phyloP scores from a whole-genome alignment of 2,329 filamentous ascomycete genomes.

The Cladophialophora immunda region DNA sequence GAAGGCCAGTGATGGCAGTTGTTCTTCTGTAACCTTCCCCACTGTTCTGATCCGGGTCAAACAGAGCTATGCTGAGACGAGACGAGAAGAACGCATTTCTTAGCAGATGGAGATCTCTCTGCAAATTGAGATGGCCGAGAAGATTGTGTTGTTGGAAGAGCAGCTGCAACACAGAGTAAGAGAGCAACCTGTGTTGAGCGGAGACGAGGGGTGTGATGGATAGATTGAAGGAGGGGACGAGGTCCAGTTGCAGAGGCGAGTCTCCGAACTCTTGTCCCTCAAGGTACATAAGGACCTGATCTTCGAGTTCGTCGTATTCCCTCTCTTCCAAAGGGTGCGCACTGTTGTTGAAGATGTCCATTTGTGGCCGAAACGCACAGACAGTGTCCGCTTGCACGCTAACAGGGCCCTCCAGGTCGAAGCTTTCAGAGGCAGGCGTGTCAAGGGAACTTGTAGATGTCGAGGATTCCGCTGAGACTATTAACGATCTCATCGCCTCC shows the following conservation, averaged over 20 bases:
- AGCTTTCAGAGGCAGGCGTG: conserved; percentile 16
- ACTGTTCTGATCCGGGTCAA: conserved; percentile 81
- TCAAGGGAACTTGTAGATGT: conserved; percentile 9
- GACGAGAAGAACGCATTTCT: conserved; percentile 85
- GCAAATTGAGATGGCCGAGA: conserved; percentile 74
- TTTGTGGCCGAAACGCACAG: conserved; percentile 24
- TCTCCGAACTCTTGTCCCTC: conserved; percentile 11
- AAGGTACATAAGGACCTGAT: conserved; percentile 24
- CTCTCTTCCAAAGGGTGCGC: not conserved
- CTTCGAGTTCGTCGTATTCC: conserved; percentile 23
- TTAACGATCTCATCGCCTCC: conserved; percentile 20
- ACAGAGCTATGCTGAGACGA: conserved; percentile 81
- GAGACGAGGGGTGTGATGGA: conserved; percentile 79
- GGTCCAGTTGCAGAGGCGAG: conserved; percentile 27
- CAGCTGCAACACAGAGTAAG: conserved; percentile 76
- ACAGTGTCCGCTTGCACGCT: not conserved
- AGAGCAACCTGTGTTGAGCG: conserved; percentile 79
- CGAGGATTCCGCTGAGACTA: conserved; percentile 15
- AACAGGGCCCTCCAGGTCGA: conserved; percentile 10
- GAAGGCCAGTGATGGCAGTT: conserved; percentile 79
- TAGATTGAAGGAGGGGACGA: conserved; percentile 56
- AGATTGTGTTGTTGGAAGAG: conserved; percentile 80
- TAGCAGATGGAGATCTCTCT: conserved; percentile 82
- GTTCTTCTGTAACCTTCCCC: conserved; percentile 76
- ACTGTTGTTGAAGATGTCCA: conserved; percentile 16